These are phyloP conservation scores for Penicillium cataractarum DNA, from an alignment of 495 filamentous ascomycete genomes.

Conservation along the genomic window DNA sequence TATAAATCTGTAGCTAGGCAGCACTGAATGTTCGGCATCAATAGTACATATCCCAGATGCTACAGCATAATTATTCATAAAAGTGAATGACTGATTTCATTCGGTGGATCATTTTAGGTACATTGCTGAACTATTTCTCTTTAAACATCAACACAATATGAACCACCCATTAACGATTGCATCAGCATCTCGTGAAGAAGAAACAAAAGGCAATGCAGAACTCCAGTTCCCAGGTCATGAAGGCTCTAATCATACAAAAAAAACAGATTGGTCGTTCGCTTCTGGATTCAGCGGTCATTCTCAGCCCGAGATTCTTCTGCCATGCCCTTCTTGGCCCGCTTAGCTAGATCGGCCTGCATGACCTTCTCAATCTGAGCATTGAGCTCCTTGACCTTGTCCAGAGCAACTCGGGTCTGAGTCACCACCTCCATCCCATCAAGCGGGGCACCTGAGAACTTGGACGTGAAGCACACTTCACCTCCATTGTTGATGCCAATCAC, in stretches of 20 bases:
- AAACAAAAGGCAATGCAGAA: constrained; percentile 18
- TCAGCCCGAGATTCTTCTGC: constrained; percentile 81
- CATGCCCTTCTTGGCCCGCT: constrained; percentile 74
- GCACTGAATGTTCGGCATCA: not conserved
- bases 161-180: not conserved
- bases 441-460: constrained; percentile 81
- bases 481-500: constrained; percentile 85
- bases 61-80: not conserved
- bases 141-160: not conserved
- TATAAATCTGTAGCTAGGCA: not conserved
- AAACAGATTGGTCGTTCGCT: constrained; percentile 9
- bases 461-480: constrained; percentile 89
- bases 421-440: constrained; percentile 78
- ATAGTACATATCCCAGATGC: not conserved
- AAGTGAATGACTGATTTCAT: not conserved
- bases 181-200: not conserved
- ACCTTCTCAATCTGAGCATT: constrained; percentile 68
- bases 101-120: not conserved
- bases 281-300: constrained; percentile 59
- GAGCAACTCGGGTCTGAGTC: constrained; percentile 66
- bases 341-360: constrained; percentile 74
- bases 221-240: constrained; percentile 33
- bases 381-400: constrained; percentile 79
- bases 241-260: constrained; percentile 30
- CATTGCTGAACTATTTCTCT: not conserved